These are phyloP conservation scores for Martiniozyma abietophila DNA, from an alignment of 805 yeast genomes.

Conservation along the genomic window DNA sequence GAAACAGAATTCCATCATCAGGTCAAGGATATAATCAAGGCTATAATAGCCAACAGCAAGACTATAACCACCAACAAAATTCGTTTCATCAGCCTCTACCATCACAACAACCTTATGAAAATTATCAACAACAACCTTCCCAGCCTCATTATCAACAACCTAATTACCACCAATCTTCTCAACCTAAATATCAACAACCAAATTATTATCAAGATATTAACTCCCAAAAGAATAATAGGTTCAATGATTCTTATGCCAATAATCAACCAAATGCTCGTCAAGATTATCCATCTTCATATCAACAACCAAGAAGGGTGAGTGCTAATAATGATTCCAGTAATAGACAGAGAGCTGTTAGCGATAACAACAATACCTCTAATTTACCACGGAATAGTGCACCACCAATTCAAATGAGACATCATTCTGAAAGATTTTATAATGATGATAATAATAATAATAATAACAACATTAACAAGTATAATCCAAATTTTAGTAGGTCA, in stretches of 20 bases:
- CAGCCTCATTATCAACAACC: conserved; percentile 6
- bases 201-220: too few relatives aligned
- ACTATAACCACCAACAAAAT: too few relatives aligned
- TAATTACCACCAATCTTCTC: conserved; percentile 4
- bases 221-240: too few relatives aligned
- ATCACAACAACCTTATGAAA: neutral
- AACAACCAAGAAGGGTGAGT: conserved; percentile 4
- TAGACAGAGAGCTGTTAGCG: too few relatives aligned
- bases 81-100: too few relatives aligned
- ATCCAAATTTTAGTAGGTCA: neutral
- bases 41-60: conserved; percentile 1
- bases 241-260: too few relatives aligned
- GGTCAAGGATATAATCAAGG: conserved; percentile 1
- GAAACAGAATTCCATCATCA: conserved; percentile 4
- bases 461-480: neutral
- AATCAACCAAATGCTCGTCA: too few relatives aligned
- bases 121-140: conserved; percentile 2
- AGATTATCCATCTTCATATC: too few relatives aligned
- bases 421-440: neutral
- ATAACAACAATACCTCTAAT: too few relatives aligned
- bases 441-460: conserved; percentile 3
- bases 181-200: neutral
- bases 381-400: too few relatives aligned
- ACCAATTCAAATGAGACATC: neutral
- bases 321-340: conserved; percentile 2